phyloP scores from a whole-genome alignment of 2,329 filamentous ascomycete genomes.

The Colletotrichum salicis region DNA sequence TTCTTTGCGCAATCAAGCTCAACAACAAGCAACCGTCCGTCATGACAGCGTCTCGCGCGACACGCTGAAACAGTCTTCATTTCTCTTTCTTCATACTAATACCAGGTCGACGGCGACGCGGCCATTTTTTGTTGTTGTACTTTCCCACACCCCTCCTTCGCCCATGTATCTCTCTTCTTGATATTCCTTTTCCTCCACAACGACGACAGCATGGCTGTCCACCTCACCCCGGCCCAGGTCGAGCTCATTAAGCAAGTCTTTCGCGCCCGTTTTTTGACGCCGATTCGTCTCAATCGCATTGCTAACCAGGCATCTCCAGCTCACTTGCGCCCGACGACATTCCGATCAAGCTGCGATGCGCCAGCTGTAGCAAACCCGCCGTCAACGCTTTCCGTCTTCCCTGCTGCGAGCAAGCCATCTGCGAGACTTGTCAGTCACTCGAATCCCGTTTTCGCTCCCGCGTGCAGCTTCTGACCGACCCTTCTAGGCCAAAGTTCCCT shows the following conservation, averaged over 20 bases:
- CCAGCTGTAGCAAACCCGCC: slow-evolving; percentile 89
- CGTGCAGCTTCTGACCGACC: slow-evolving; percentile 32
- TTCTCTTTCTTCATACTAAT: slow-evolving; percentile 3
- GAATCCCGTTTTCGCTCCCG: neutral
- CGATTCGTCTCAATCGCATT: neutral
- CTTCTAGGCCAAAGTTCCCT: slow-evolving; percentile 77
- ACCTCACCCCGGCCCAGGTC: slow-evolving; percentile 61
- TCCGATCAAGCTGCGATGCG: slow-evolving; percentile 95
- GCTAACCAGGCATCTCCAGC: slow-evolving; percentile 55
- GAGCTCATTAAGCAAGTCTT: slow-evolving; percentile 66
- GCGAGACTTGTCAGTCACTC: slow-evolving; percentile 80
- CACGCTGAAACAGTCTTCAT: slow-evolving; percentile 8
- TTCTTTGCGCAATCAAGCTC: slow-evolving; percentile 30
- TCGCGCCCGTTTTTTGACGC: neutral
- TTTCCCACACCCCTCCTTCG: slow-evolving; percentile 24
- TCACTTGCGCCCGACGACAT: slow-evolving; percentile 84
- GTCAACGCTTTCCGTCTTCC: slow-evolving; percentile 91
- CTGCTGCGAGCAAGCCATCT: slow-evolving; percentile 96
- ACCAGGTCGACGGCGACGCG: neutral
- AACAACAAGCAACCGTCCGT: slow-evolving; percentile 13
- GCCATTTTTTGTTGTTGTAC: slow-evolving; percentile 15
- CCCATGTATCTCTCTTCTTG: slow-evolving; percentile 35
- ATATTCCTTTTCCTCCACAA: slow-evolving; percentile 20
- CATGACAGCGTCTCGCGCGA: slow-evolving; percentile 30
- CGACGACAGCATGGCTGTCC: slow-evolving; percentile 39